A percentile compares a stretch with the other conserved stretches of the same genome.
Conservation (phyloP, 768 basidiomycete genomes). For the Neoboletus subvelutipes region DNA sequence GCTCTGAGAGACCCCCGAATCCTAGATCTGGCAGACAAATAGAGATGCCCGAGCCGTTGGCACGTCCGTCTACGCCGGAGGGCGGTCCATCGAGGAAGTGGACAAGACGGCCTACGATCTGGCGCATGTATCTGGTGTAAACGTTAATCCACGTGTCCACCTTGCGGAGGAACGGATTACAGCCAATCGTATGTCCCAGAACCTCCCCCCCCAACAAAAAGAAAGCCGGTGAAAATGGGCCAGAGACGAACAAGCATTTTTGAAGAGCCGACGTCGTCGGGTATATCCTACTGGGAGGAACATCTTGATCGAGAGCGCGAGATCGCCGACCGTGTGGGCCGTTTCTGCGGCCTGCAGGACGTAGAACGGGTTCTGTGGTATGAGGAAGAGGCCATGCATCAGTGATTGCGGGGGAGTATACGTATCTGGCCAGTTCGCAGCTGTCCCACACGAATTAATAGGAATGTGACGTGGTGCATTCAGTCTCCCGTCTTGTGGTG, state of each 20-base stretch:
- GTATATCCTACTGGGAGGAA: slow-evolving; percentile 43
- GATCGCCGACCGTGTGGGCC: slow-evolving; percentile 74
- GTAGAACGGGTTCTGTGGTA: slow-evolving; percentile 87
- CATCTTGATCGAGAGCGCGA: slow-evolving; percentile 74
- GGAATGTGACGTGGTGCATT: background rate
- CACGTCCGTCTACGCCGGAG: background rate
- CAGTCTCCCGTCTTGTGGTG: background rate
- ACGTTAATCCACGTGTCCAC: background rate
- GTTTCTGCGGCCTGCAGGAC: slow-evolving; percentile 84
- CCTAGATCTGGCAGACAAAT: background rate
- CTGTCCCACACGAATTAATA: background rate
- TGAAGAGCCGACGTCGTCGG: background rate
- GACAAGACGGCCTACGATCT: background rate
- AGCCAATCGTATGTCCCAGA: background rate
- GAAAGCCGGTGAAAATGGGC: no score
- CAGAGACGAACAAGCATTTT: background rate
- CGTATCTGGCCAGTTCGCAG: background rate
- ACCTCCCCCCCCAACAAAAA: background rate
- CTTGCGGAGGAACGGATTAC: no score
- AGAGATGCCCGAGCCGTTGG: background rate
- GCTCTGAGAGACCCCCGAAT: no score
- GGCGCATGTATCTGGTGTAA: background rate
- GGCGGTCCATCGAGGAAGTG: background rate
- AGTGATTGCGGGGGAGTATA: no score
- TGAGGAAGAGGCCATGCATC: no score